A percentile compares a stretch with the other conserved stretches of the same genome.
phyloP scores from a whole-genome alignment of 2,329 filamentous ascomycete species.

The Capronia americana region DNA sequence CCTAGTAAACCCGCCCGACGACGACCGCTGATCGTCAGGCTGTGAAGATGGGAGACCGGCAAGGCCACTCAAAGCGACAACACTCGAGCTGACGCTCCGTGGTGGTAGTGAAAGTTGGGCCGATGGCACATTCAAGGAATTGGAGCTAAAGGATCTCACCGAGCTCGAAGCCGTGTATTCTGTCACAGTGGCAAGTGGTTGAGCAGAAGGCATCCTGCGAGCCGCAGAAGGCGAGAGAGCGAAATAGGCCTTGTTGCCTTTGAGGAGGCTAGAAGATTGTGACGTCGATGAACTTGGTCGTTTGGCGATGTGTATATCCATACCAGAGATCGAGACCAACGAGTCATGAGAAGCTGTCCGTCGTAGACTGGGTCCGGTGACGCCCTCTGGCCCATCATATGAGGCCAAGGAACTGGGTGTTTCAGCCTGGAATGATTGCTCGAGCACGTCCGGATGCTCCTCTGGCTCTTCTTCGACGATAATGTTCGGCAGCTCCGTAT shows the following conservation, averaged over 20 bases:
- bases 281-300: slow-evolving; percentile 76
- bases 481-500: slow-evolving; percentile 8
- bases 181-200: slow-evolving; percentile 62
- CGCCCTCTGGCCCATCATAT: slow-evolving; percentile 13
- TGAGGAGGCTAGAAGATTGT: slow-evolving; percentile 31
- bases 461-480: slow-evolving; percentile 5
- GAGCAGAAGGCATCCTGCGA: slow-evolving; percentile 48
- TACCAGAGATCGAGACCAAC: slow-evolving; percentile 81
- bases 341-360: slow-evolving; percentile 83
- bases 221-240: slow-evolving; percentile 41
- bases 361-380: slow-evolving; percentile 53
- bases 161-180: slow-evolving; percentile 60
- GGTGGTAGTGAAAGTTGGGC: slow-evolving; percentile 11
- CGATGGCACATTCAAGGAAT: neutral
- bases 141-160: slow-evolving; percentile 25
- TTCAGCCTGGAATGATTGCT: neutral
- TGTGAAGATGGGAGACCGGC: slow-evolving; percentile 32
- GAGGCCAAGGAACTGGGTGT: slow-evolving; percentile 5
- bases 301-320: slow-evolving; percentile 86
- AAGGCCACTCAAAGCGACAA: slow-evolving; percentile 38
- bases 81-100: slow-evolving; percentile 30
- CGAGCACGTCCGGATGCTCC: neutral
- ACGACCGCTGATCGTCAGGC: slow-evolving; percentile 36
- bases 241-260: slow-evolving; percentile 38
- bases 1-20: slow-evolving; percentile 52